These are phyloP conservation scores for Leishmania mexicana DNA, from an alignment of 208 protist species.

Conservation along the genomic window DNA sequence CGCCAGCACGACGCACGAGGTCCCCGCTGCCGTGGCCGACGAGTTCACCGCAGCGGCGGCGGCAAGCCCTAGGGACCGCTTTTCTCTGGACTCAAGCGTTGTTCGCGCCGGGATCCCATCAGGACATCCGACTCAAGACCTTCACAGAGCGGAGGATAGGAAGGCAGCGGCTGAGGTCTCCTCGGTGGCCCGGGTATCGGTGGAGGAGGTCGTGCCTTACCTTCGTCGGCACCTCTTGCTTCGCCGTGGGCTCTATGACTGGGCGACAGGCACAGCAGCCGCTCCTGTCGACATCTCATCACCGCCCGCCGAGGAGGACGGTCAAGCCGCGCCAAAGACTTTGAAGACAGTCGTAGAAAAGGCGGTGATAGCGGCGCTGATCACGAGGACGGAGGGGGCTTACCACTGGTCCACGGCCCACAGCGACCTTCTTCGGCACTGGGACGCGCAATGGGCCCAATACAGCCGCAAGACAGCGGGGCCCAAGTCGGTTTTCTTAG, in stretches of 20 bases:
- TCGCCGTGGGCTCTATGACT: slow-evolving; percentile 43
- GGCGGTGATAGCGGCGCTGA: not conserved
- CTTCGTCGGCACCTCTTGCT: slow-evolving; percentile 43
- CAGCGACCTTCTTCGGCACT: slow-evolving; percentile 13
- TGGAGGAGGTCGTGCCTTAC: slow-evolving; percentile 42
- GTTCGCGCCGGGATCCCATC: not conserved
- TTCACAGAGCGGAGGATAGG: not conserved
- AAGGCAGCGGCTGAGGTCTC: slow-evolving; percentile 12
- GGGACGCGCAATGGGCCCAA: slow-evolving; percentile 23
- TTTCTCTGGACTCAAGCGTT: not conserved
- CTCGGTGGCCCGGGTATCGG: slow-evolving; percentile 30
- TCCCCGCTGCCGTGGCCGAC: not conserved
- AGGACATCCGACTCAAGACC: not conserved
- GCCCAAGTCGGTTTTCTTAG: not conserved
- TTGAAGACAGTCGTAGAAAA: not conserved
- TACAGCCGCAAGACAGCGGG: not conserved
- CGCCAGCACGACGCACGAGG: not conserved
- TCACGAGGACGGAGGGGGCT: not conserved
- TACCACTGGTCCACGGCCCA: slow-evolving; percentile 14
- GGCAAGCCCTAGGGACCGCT: not conserved
- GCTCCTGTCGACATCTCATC: not conserved
- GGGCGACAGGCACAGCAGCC: not conserved
- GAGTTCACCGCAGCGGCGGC: not conserved
- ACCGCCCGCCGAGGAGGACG: not conserved
- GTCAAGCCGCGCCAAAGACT: too few relatives aligned